Base-by-base conservation (phyloP, 2,329 filamentous ascomycete genomes). In the Torrubiellomyces zombiae region DNA sequence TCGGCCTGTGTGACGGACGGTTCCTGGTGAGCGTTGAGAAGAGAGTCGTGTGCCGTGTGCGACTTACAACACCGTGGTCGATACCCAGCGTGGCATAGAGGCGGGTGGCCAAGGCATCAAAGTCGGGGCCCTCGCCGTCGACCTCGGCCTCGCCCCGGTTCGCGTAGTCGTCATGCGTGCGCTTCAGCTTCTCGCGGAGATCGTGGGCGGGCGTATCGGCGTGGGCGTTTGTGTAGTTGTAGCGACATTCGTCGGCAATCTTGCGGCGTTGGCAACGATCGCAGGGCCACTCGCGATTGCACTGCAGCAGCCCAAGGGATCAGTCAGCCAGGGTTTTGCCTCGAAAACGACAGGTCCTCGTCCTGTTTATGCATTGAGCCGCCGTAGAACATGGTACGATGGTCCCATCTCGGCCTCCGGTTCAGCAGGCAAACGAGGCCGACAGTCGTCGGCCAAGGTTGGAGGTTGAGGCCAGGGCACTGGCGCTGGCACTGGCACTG, bases 211-310 rank as follows among this genome's bases (percentile, higher is more conserved):
- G 22, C 7, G 12, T 18, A 12, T 22, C 26, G 6, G 16, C 13
- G 4, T 9, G 24, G 18, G 28, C 26, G 13, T 28, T 30, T 7
- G 31, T 25, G 18, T 35, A 31, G 27, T 29, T 38, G 26, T 44
- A 48, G 16, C 33, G 36, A 25, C 44, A 47, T 23, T 39, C 34
- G 14, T 42, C 36, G 14, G 40, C 37, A 7, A 45, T 38, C 30
- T 43, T 44, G 24, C 45, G 43, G 10, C 39, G 38, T 20, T 42
- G 36, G 23, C 45, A 48, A 20, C 44, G 40, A 29, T 44, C 38
- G 32, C 45, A 48, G 8, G 45, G 45, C 41, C 42, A 48, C 32
- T 44, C 38, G 3, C 43, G 41, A 28, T 44, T 44, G 31, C 45
- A 48, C 44, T 48, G 16, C 18, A 18, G 9, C 11, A 9, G 3